These are phyloP conservation scores for Fomitopsis betulina DNA, from an alignment of 1,284 basidiomycete genomes.

Conservation along the genomic window DNA sequence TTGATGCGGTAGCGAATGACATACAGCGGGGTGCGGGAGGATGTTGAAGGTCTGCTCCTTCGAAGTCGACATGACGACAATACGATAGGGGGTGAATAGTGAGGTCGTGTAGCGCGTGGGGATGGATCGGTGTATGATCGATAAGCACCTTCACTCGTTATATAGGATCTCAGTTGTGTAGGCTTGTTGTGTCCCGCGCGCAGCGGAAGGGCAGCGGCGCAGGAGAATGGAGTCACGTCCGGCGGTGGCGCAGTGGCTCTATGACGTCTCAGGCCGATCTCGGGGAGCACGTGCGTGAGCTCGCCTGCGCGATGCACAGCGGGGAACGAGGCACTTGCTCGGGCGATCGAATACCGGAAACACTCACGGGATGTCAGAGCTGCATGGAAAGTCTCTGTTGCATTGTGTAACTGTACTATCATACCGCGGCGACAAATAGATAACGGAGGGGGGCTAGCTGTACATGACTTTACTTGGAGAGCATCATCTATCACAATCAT, in stretches of 20 bases:
- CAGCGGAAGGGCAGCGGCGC: conserved; percentile 3
- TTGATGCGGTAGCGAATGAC: conserved; percentile 10
- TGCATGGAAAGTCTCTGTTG: neutral
- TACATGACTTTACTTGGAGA: conserved; percentile 39
- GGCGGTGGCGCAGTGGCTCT: neutral
- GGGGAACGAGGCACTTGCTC: neutral
- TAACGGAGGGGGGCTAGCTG: neutral
- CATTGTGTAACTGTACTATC: conserved; percentile 6
- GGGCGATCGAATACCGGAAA: neutral
- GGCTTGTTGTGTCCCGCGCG: neutral
- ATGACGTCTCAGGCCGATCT: conserved; percentile 4
- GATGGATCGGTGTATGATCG: neutral
- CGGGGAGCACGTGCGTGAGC: neutral
- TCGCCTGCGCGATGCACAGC: neutral
- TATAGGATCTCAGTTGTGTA: neutral
- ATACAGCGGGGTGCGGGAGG: conserved; percentile 49
- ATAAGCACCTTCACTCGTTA: neutral
- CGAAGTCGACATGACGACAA: neutral
- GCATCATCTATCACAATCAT: conserved; percentile 44
- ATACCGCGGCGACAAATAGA: conserved; percentile 2
- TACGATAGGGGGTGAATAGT: neutral
- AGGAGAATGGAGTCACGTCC: neutral
- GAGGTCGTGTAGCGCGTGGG: neutral
- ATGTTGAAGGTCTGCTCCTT: conserved; percentile 35
- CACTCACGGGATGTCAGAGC: neutral